Evolutionary conservation across 139 green algal species (phyloP).

Genomic region (Desmodesmus armatus): DNA sequence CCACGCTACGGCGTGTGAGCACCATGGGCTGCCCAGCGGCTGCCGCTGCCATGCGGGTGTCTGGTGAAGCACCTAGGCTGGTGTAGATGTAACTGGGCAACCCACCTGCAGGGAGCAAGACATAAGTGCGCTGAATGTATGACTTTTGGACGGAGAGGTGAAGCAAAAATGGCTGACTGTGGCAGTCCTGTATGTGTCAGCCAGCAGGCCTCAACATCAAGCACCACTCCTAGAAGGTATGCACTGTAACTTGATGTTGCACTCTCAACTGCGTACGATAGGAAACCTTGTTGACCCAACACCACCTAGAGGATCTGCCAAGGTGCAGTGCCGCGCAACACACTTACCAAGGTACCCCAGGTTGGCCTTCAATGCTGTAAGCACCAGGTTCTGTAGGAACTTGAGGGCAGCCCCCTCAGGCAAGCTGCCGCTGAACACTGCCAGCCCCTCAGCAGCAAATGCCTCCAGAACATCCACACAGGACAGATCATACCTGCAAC

Average conservation of each 20-base stretch:
- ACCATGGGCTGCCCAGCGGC: conserved; percentile 1
- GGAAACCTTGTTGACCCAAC: no score
- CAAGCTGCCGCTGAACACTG: conserved; percentile 75
- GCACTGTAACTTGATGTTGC: no score
- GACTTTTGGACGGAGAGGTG: no score
- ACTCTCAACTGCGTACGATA: no score
- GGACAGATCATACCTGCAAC: conserved; percentile 38
- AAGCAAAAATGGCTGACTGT: background rate
- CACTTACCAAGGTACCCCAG: conserved; percentile 30
- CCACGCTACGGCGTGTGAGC: background rate
- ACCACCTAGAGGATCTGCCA: no score
- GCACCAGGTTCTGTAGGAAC: conserved; percentile 15
- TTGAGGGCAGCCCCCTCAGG: conserved; percentile 10
- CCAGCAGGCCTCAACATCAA: no score
- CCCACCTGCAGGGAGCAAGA: background rate
- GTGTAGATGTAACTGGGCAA: conserved; percentile 4
- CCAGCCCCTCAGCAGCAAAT: conserved; percentile 63
- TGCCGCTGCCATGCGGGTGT: background rate
- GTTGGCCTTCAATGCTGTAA: background rate
- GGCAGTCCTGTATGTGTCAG: background rate
- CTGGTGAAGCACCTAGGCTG: background rate
- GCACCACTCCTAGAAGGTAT: no score
- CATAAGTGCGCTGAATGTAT: background rate
- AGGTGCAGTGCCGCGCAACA: no score
- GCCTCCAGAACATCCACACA: conserved; percentile 53